These are phyloP conservation scores for Cucumis melo DNA, from an alignment of 306 rosid genomes.

Conservation along the genomic window DNA sequence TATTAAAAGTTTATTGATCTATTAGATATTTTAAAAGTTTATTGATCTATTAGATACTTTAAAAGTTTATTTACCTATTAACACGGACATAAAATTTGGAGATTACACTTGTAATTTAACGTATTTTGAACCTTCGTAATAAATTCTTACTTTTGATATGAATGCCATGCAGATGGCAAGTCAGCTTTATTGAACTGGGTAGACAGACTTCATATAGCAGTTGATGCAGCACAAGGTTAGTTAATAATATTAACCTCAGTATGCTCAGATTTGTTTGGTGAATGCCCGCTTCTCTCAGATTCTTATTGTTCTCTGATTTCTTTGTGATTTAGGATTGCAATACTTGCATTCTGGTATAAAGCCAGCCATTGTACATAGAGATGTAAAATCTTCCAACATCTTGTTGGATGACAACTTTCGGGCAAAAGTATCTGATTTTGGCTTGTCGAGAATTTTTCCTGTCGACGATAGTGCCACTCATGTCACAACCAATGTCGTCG, in stretches of 20 bases:
- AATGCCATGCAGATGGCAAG: neutral
- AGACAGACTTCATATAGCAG: slow-evolving; percentile 9
- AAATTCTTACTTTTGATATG: neutral
- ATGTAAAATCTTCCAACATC: slow-evolving; percentile 12
- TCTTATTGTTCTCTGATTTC: neutral
- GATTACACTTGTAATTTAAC: too few species aligned
- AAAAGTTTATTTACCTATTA: too few species aligned
- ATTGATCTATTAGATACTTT: too few species aligned
- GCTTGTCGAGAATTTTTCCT: slow-evolving; percentile 12
- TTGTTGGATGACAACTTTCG: slow-evolving; percentile 5
- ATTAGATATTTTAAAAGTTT: too few species aligned
- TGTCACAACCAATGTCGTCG: slow-evolving; percentile 12
- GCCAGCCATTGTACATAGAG: slow-evolving; percentile 16
- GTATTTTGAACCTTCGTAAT: neutral
- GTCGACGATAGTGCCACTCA: slow-evolving; percentile 8
- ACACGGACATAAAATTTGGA: too few species aligned
- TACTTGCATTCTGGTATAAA: slow-evolving; percentile 7
- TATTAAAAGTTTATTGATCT: too few species aligned
- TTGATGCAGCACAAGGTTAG: slow-evolving; percentile 14
- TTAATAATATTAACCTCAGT: neutral
- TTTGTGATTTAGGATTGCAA: slow-evolving; percentile 7
- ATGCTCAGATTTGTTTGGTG: neutral
- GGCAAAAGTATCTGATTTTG: slow-evolving; percentile 12
- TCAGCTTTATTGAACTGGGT: slow-evolving; percentile 5
- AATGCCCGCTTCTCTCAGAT: neutral